Conservation (phyloP, 257 asterid genomes). For the Paulownia fortunei region DNA sequence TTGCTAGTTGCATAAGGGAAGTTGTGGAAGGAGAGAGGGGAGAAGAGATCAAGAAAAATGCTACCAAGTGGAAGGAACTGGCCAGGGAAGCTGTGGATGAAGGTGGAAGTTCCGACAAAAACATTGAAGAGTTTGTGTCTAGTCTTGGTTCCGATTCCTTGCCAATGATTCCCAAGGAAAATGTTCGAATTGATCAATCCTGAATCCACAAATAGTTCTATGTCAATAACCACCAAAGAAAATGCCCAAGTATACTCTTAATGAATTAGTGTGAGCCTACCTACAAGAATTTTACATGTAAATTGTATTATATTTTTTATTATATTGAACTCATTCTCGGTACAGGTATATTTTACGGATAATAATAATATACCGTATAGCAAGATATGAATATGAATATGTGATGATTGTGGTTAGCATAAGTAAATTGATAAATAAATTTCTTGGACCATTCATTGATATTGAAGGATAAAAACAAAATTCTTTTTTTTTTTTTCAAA, state of each 20-base stretch:
- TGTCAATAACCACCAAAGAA: not conserved
- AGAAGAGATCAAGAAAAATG: slow-evolving; percentile 37
- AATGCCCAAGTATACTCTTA: not conserved
- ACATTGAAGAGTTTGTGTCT: slow-evolving; percentile 38
- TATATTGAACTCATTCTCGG: no score
- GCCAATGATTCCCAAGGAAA: not conserved
- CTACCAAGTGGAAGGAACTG: slow-evolving; percentile 38
- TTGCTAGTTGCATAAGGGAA: slow-evolving; percentile 34
- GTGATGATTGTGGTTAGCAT: no score
- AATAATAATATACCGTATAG: no score
- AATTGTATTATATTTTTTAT: no score
- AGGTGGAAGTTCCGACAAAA: slow-evolving; percentile 47
- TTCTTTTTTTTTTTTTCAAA: no score
- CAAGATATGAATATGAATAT: no score
- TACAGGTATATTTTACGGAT: no score
- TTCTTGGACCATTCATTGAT: no score
- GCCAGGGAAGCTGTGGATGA: slow-evolving; percentile 38
- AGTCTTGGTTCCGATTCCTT: not conserved
- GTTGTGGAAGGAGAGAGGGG: slow-evolving; percentile 39
- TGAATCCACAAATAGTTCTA: not conserved
- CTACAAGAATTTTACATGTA: no score
- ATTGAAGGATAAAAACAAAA: no score
- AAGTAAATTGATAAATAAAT: no score
- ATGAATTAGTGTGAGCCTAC: no score
- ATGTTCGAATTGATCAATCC: not conserved